Conservation (phyloP, 2,329 filamentous ascomycete genomes). For the Penicillium hordei region DNA sequence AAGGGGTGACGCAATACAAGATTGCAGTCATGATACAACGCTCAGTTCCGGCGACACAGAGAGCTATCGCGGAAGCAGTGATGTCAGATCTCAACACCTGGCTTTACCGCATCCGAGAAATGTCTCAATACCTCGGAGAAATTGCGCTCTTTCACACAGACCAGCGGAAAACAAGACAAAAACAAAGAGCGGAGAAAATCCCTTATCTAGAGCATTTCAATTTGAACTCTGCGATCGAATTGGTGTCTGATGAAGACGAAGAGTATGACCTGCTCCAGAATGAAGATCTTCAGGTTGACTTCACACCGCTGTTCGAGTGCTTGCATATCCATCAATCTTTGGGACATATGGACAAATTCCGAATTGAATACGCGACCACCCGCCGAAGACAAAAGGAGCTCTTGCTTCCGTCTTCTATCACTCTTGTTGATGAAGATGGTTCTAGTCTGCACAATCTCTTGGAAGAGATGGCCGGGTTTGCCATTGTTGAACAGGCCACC, state of each 20-base stretch:
- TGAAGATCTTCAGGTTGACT: conserved; percentile 91
- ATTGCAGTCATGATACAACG: conserved; percentile 94
- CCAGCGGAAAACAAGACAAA: conserved; percentile 76
- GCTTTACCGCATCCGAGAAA: conserved; percentile 92
- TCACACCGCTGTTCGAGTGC: conserved; percentile 90
- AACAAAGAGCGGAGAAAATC: conserved; percentile 75
- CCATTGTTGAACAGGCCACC: conserved; percentile 92
- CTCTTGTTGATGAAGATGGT: conserved; percentile 77
- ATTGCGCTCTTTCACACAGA: conserved; percentile 97
- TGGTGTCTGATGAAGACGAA: conserved; percentile 91
- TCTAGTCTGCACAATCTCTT: conserved; percentile 83
- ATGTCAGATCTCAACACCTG: conserved; percentile 97
- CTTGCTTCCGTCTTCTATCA: conserved; percentile 73
- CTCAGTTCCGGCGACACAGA: conserved; percentile 89
- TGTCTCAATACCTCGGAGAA: conserved; percentile 92
- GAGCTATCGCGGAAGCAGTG: conserved; percentile 90
- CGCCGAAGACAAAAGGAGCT: conserved; percentile 89
- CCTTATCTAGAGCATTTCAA: conserved; percentile 79
- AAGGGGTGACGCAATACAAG: conserved; percentile 90
- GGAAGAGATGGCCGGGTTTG: conserved; percentile 93
- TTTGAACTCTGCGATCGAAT: conserved; percentile 90
- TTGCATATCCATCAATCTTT: conserved; percentile 95
- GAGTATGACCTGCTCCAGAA: conserved; percentile 96
- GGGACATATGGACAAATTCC: conserved; percentile 87
- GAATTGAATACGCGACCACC: conserved; percentile 86